Evolutionary conservation across 352 stramenopile genomes (phyloP).

Genomic region (Peronospora tabacina): DNA sequence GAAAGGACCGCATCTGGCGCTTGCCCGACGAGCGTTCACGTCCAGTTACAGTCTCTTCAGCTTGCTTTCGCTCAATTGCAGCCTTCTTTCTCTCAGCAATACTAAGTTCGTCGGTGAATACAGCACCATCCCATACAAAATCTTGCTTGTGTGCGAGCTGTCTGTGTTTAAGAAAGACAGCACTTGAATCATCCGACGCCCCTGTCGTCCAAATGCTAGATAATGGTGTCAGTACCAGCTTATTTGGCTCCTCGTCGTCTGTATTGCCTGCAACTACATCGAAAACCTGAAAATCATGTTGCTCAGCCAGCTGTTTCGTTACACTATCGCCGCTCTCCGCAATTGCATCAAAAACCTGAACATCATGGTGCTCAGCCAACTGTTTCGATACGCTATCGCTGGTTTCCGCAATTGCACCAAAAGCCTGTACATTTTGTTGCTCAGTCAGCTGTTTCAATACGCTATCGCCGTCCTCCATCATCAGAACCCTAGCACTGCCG

Average conservation of each 20-base stretch:
- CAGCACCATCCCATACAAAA: conserved; percentile 57
- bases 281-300: conserved; percentile 1
- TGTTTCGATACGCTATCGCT: conserved; percentile 3
- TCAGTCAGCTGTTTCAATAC: background rate
- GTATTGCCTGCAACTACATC: conserved; percentile 8
- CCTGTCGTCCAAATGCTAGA: conserved; percentile 50
- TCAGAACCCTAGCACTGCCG: conserved; percentile 4
- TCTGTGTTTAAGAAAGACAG: background rate
- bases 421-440: conserved; percentile 1
- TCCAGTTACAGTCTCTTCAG: conserved; percentile 19
- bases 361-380: background rate
- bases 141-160: conserved; percentile 56
- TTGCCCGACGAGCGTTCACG: conserved; percentile 35
- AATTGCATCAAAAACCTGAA: conserved; percentile 6
- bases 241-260: conserved; percentile 2
- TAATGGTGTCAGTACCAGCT: conserved; percentile 29
- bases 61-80: conserved; percentile 15
- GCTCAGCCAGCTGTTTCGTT: background rate
- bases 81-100: conserved; percentile 16
- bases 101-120: conserved; percentile 54
- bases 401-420: conserved; percentile 9
- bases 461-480: conserved; percentile 16
- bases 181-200: conserved; percentile 1
- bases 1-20: conserved; percentile 56
- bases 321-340: conserved; percentile 8